Percentiles rank a stretch among this genome's conserved stretches.
These are phyloP conservation scores for Periglandula ipomoeae DNA, from an alignment of 2,329 filamentous ascomycete genomes.

Conservation along the genomic window DNA sequence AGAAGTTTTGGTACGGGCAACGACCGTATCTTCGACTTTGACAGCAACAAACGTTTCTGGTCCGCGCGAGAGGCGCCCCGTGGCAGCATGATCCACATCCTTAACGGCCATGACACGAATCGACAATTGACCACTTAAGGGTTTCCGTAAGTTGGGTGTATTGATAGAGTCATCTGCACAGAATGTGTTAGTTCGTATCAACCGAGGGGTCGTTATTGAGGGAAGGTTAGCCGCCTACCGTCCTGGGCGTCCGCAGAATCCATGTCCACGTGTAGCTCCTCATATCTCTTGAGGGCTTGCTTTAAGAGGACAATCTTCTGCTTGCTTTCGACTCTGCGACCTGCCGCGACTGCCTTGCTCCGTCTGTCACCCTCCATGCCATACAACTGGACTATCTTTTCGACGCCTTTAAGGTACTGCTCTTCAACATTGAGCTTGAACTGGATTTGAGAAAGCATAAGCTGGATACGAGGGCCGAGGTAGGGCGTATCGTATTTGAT, in stretches of 20 bases:
- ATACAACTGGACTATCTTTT: conserved; percentile 98
- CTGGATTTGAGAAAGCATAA: conserved; percentile 97
- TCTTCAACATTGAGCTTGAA: conserved; percentile 99
- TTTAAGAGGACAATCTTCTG: conserved; percentile 96
- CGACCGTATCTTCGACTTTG: conserved; percentile 91
- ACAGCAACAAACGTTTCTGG: conserved; percentile 94
- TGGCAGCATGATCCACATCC: conserved; percentile 88
- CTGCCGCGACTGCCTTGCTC: conserved; percentile 87
- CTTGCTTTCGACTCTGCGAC: conserved; percentile 83
- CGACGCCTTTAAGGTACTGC: conserved; percentile 96
- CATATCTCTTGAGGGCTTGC: conserved; percentile 92
- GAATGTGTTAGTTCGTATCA: not conserved
- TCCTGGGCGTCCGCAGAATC: conserved; percentile 70
- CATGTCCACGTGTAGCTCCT: conserved; percentile 92
- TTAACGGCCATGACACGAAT: conserved; percentile 82
- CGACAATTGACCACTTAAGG: conserved; percentile 82
- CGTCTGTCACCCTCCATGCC: conserved; percentile 96
- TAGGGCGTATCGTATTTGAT: conserved; percentile 98
- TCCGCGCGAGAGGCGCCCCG: conserved; percentile 73
- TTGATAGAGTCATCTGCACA: conserved; percentile 86
- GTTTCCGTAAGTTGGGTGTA: conserved; percentile 87
- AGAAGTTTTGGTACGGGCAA: conserved; percentile 77
- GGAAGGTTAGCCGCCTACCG: conserved; percentile 45
- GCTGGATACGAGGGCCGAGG: conserved; percentile 92
- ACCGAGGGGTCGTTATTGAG: conserved; percentile 3